Base-by-base conservation (phyloP, 192 early-diverging fungal genomes). In the Coemansia sp. region DNA sequence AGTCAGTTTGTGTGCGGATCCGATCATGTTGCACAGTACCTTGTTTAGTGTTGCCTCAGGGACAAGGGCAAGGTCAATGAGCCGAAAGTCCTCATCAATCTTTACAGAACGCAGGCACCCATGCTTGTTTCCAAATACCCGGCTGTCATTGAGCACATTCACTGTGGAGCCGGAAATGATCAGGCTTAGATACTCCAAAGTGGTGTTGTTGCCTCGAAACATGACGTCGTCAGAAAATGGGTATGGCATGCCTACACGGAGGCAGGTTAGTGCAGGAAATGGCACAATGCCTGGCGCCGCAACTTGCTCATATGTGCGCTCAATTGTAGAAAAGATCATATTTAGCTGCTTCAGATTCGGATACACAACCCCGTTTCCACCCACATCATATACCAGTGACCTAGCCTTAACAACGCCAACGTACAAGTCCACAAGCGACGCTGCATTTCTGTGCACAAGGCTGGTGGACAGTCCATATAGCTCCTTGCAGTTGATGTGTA, bases 211-310 rank as follows among this genome's bases (percentile, higher is more conserved):
- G 2, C 59, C 59, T 21, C 59, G 59, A 8, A 61, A 61, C 8
- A 61, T 21, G 3, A 50, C 36, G n/a, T 61, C 59, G 32, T 61
- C 44, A n/a, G 6, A 1, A 9, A 61, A 61, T 34, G 59, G 59
- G 6, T 52, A 61, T 9, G 21, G 22, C 26, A 33, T 3, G 11
- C 26, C 11, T 2, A 46, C 12, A 21, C 10, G 8, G 4, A 61
- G 34, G 3, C 0, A 1, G 1, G 22, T 34, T 4, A 61, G 27
- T 12, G 7, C 9, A 14, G 59, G 59, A 38, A 61, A 61, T 3
- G 46, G 59, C 9, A 26, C 36, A 38, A 17, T 12, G 19, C 14
- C 5, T 21, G 58, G 2, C 17, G 33, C 14, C 17, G 10, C 3
- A 10, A 3, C 27, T n/a, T 18, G 24, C 1, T 12, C 1, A 48